These are phyloP conservation scores for Colletotrichum zoysiae DNA, from an alignment of 2,329 filamentous ascomycete species.

Conservation along the genomic window DNA sequence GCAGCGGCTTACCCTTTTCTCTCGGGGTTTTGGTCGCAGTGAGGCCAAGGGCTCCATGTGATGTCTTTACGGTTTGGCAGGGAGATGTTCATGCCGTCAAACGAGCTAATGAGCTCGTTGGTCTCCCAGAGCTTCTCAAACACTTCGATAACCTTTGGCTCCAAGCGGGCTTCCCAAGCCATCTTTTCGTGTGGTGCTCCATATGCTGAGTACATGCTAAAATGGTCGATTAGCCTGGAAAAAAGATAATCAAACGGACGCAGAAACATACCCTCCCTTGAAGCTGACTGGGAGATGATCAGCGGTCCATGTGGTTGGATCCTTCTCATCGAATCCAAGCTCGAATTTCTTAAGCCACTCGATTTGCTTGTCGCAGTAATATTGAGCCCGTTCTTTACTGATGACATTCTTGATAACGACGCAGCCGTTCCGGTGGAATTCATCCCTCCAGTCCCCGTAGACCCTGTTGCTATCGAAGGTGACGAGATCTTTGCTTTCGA, in stretches of 20 bases:
- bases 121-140: constrained; percentile 58
- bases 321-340: constrained; percentile 54
- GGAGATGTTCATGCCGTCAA: constrained; percentile 55
- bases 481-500: constrained; percentile 46
- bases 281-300: constrained; percentile 57
- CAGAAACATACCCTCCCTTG: constrained; percentile 50
- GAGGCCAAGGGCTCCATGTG: constrained; percentile 57
- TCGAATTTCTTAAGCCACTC: constrained; percentile 58
- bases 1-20: constrained; percentile 51
- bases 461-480: constrained; percentile 44
- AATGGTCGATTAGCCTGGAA: background rate
- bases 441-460: constrained; percentile 58
- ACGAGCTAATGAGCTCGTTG: constrained; percentile 46
- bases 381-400: constrained; percentile 52
- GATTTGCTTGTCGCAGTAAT: constrained; percentile 55
- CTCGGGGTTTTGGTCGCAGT: constrained; percentile 57
- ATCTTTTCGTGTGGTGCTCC: constrained; percentile 56
- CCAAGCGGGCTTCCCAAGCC: constrained; percentile 58
- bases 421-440: constrained; percentile 57
- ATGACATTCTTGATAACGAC: constrained; percentile 57
- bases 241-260: fast-evolving
- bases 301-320: constrained; percentile 55
- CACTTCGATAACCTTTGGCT: constrained; percentile 55
- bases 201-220: constrained; percentile 56
- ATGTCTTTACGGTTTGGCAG: constrained; percentile 56